Conservation (phyloP, 768 basidiomycete genomes). For the Goffeauzyma gilvescens region DNA sequence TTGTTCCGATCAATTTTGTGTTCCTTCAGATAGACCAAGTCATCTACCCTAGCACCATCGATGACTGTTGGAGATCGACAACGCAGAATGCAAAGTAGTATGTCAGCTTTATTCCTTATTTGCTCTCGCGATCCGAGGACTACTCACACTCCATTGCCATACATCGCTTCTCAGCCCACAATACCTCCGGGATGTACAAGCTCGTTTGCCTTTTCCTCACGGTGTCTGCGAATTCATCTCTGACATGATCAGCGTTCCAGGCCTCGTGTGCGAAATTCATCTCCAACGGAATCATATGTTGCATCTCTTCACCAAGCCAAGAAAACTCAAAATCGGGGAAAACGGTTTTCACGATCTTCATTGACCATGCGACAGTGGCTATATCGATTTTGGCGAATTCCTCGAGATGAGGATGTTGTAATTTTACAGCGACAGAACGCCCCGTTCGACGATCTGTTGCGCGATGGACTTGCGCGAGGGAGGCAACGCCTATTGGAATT, state of each 20-base stretch:
- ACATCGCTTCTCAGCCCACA: conserved; percentile 62
- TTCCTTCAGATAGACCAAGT: conserved; percentile 60
- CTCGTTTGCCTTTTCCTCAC: conserved; percentile 46
- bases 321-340: conserved; percentile 93
- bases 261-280: conserved; percentile 74
- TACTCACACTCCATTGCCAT: conserved; percentile 70
- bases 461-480: conserved; percentile 77
- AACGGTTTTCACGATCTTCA: conserved; percentile 73
- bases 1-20: conserved; percentile 79
- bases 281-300: conserved; percentile 26
- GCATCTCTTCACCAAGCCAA: conserved; percentile 90
- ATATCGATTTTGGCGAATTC: conserved; percentile 78
- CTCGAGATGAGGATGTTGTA: conserved; percentile 76
- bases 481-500: conserved; percentile 81
- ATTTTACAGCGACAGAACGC: conserved; percentile 53
- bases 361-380: conserved; percentile 34
- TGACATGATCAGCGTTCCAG: conserved; percentile 54
- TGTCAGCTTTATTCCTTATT: no score
- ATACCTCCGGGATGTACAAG: conserved; percentile 63
- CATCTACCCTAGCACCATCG: conserved; percentile 69
- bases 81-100: no score
- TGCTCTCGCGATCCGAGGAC: no score
- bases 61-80: conserved; percentile 26
- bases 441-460: conserved; percentile 55
- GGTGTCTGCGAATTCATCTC: conserved; percentile 49